Base-by-base conservation (phyloP, 305 asterid species). In the Vinca major region DNA sequence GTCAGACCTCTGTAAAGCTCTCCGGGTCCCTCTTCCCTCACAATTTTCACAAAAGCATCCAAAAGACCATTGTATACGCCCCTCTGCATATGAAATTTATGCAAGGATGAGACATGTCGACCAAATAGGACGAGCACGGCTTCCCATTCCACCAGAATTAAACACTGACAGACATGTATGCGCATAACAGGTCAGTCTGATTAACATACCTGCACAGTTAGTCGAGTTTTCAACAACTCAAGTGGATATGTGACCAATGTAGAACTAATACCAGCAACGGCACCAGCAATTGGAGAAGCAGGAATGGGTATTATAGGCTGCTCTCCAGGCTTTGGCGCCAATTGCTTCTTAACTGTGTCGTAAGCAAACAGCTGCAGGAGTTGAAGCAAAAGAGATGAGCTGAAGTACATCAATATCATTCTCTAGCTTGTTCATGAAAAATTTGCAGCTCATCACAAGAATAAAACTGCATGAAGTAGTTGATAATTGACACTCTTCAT, bases 181-280 rank as follows among this genome's bases (percentile, higher is more conserved):
- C 21, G 14, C 58, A 57, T 40, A 44, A 76, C 2, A 33, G 36
- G 39, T 21, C 49, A 47, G 11, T 45, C 10, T 13, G 11, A 14
- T 26, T 33, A 19, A 44, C 1, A 19, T 85, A 91, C 99, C 96
- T 94, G 93, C 69, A 94, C 84, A 41, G 99, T 94, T 16, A 94
- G 68, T 63, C 99, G 96, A 63, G 99, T 94, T 80, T 94, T 94
- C 80, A 93, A 85, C 76, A 93, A 76, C 86, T 93, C 99, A 4
- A 93, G 97, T 37, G 97, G 99, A 76, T 94, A 94, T 58, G 96
- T 94, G 72, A 88, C 68, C 75, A 94, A 67, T 20, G 99, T 94
- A 44, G 99, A 94, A 86, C 89, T 84, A 74, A 94, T 95, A 71
- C 99, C 99, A 64, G 98, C 99, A 77, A 95, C 89, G 53, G 99